These are phyloP conservation scores for Calamus simplicifolius DNA, from an alignment of 176 grass and related monocot genomes.

Conservation along the genomic window DNA sequence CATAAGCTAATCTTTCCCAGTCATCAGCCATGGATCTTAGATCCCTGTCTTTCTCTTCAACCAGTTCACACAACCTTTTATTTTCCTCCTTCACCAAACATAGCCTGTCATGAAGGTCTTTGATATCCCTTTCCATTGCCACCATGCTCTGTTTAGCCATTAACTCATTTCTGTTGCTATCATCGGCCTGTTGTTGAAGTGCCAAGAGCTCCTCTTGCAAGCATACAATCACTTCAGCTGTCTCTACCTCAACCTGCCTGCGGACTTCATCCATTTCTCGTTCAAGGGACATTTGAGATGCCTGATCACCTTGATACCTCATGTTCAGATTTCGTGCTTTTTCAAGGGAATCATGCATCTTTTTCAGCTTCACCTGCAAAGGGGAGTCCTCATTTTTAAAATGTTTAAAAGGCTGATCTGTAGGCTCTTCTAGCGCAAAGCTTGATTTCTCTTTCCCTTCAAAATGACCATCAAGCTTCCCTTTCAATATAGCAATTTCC, in stretches of 20 bases:
- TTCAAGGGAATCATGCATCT: constrained; percentile 86
- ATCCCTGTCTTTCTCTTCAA: constrained; percentile 52
- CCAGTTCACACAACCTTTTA: constrained; percentile 23
- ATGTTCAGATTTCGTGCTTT: constrained; percentile 51
- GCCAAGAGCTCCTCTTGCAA: constrained; percentile 69
- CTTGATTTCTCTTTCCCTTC: constrained; percentile 4
- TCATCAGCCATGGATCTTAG: constrained; percentile 36
- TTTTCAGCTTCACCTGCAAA: constrained; percentile 77
- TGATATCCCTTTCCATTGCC: constrained; percentile 35
- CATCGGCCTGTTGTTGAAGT: constrained; percentile 49
- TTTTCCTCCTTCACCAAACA: constrained; percentile 39
- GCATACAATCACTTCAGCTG: constrained; percentile 88
- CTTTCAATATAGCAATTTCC: constrained; percentile 39
- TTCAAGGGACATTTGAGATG: constrained; percentile 58
- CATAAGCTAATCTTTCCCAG: constrained; percentile 68
- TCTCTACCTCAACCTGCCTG: constrained; percentile 86
- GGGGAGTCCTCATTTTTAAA: constrained; percentile 70
- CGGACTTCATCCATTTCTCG: constrained; percentile 89
- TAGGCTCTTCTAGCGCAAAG: constrained; percentile 34
- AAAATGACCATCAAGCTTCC: constrained; percentile 25
- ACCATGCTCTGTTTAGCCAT: constrained; percentile 37
- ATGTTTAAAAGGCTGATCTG: constrained; percentile 31
- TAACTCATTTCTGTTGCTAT: constrained; percentile 38
- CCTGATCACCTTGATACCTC: constrained; percentile 50
- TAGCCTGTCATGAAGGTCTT: constrained; percentile 42